Percentiles rank a stretch among this genome's conserved stretches.
These are phyloP conservation scores for Blakeslea trispora DNA, from an alignment of 371 early-diverging fungal species.

Conservation along the genomic window DNA sequence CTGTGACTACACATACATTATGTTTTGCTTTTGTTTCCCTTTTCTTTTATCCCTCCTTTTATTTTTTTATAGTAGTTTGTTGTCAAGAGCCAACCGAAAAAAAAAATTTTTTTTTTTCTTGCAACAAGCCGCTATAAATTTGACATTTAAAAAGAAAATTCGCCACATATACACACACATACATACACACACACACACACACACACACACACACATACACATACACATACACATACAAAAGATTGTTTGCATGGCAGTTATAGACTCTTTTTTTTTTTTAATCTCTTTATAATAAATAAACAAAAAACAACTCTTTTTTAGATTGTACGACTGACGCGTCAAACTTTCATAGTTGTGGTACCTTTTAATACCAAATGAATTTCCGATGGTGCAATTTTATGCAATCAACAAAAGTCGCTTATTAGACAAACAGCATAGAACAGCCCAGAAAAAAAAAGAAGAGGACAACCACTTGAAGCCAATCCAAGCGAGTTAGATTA, in stretches of 20 bases:
- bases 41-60: not conserved
- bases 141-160: no score
- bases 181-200: not conserved
- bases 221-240: not conserved
- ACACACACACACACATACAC: not conserved
- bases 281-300: not conserved
- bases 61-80: no score
- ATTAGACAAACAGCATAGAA: no score
- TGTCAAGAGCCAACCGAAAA: no score
- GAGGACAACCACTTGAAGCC: no score
- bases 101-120: conserved; percentile 9
- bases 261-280: not conserved
- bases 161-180: no score
- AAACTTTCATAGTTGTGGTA: not conserved
- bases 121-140: conserved; percentile 1
- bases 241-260: not conserved
- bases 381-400: not conserved
- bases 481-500: no score
- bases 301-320: not conserved
- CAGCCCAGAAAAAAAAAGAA: no score
- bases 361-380: not conserved
- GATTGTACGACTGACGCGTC: not conserved
- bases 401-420: no score
- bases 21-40: conserved; percentile 2
- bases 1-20: not conserved